Conservation (phyloP, 140 eudicot genomes). For the Senecio squalidus region DNA sequence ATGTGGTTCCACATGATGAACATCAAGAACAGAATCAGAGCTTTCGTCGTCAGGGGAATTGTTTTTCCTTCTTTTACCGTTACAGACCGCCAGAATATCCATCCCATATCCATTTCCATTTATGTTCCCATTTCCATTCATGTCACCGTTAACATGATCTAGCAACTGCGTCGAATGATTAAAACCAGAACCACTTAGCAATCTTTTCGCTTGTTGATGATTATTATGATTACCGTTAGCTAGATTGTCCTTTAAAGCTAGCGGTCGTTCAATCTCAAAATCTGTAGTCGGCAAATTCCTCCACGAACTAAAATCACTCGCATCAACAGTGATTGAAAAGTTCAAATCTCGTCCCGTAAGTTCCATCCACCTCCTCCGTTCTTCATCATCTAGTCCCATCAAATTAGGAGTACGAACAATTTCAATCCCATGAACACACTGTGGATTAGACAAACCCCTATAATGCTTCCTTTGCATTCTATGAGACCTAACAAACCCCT, state of each 20-base stretch:
- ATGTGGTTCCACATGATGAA: conserved; percentile 47
- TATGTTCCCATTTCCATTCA: conserved; percentile 24
- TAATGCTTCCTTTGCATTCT: conserved; percentile 64
- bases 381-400: conserved; percentile 48
- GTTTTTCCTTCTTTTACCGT: conserved; percentile 37
- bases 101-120: conserved; percentile 23
- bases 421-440: conserved; percentile 77
- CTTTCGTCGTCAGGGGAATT: conserved; percentile 43
- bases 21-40: conserved; percentile 37
- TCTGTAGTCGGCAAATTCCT: conserved; percentile 52
- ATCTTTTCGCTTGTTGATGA: conserved; percentile 35
- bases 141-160: conserved; percentile 34
- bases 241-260: conserved; percentile 25
- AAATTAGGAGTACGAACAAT: conserved; percentile 59
- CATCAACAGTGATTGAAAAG: conserved; percentile 61
- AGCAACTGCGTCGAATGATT: conserved; percentile 33
- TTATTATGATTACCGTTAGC: conserved; percentile 18
- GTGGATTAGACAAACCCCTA: conserved; percentile 65
- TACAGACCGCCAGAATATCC: conserved; percentile 37
- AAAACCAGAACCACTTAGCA: conserved; percentile 38
- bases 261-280: conserved; percentile 53
- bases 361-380: conserved; percentile 63
- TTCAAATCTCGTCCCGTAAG: conserved; percentile 66
- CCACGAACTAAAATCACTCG: conserved; percentile 66
- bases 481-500: conserved; percentile 60